A percentile compares a stretch with the other conserved stretches of the same genome.
Conservation (phyloP, 371 early-diverging fungal species). For the Mucor circinelloides region DNA sequence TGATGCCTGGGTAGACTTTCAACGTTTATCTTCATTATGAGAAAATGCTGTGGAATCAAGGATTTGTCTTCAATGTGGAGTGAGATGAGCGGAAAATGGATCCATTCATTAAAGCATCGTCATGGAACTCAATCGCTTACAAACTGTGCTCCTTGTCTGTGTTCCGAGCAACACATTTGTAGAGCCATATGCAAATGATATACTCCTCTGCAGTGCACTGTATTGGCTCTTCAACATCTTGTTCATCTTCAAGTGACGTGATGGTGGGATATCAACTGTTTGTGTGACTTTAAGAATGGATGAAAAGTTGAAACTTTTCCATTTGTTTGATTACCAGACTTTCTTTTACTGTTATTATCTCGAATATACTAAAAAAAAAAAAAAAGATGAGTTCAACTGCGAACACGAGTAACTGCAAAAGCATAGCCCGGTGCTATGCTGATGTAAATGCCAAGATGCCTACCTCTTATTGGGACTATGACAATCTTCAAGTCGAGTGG, state of each 20-base stretch:
- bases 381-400: conserved; percentile 12
- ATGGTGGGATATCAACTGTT: neutral
- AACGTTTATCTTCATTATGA: neutral
- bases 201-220: too few relatives aligned
- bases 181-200: too few relatives aligned
- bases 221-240: neutral
- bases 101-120: neutral
- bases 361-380: neutral
- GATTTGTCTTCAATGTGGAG: neutral
- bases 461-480: conserved; percentile 96
- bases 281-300: conserved; percentile 10
- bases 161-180: too few relatives aligned
- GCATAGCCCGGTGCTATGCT: conserved; percentile 85
- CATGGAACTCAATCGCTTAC: neutral
- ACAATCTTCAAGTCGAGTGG: conserved; percentile 84
- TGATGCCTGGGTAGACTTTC: neutral
- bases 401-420: conserved; percentile 27
- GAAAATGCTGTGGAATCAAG: neutral
- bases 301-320: neutral
- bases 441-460: conserved; percentile 87
- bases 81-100: too few relatives aligned
- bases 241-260: neutral
- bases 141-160: too few relatives aligned
- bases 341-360: neutral
- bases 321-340: neutral